Evolutionary conservation across 148 eudicot genomes (phyloP).

Genomic region (Diospyros lotus): DNA sequence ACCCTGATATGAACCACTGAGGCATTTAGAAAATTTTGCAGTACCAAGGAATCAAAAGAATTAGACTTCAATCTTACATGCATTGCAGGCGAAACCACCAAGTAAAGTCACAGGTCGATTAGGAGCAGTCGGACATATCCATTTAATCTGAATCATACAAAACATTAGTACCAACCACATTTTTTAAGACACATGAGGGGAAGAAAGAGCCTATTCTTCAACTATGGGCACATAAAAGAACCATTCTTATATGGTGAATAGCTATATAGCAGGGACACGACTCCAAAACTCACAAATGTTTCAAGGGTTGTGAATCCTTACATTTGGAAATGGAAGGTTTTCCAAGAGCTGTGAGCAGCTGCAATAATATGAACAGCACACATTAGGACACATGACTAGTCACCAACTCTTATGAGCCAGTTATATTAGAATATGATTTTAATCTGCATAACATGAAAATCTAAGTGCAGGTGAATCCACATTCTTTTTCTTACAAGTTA

Average conservation of each 20-base stretch:
- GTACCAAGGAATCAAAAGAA: neutral
- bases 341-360: slow-evolving; percentile 88
- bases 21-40: neutral
- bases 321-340: slow-evolving; percentile 89
- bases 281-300: neutral
- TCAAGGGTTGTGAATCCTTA: slow-evolving; percentile 34
- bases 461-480: neutral
- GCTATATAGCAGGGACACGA: neutral
- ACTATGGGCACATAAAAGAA: neutral
- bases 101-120: slow-evolving; percentile 84
- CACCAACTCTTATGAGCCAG: too few species aligned
- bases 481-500: neutral
- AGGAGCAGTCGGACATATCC: slow-evolving; percentile 99
- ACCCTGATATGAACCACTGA: slow-evolving; percentile 51
- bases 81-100: slow-evolving; percentile 94
- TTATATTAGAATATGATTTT: too few species aligned
- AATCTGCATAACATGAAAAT: neutral
- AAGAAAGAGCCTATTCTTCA: slow-evolving; percentile 1
- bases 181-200: neutral
- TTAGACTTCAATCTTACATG: slow-evolving; percentile 53
- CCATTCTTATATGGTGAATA: neutral
- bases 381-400: slow-evolving; percentile 3
- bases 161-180: neutral
- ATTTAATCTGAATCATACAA: slow-evolving; percentile 64
- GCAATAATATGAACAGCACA: slow-evolving; percentile 31